These are phyloP conservation scores for Neophaeococcomyces aloes DNA, from an alignment of 2,329 filamentous ascomycete genomes.

Conservation along the genomic window DNA sequence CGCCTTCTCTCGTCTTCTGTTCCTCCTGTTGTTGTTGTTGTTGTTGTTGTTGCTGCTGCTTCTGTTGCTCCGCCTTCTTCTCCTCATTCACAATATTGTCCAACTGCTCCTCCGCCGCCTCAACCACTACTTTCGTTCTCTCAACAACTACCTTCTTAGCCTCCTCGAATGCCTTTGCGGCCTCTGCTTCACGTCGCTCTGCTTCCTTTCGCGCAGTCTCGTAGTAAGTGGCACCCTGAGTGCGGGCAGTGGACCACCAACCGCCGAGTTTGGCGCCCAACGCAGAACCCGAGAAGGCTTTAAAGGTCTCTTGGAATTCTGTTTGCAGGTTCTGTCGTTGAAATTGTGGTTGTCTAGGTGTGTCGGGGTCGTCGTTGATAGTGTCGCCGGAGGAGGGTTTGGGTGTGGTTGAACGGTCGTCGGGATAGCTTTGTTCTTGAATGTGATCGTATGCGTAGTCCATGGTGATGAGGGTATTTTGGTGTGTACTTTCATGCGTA, in stretches of 20 bases:
- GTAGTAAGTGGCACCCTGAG: constrained; percentile 85
- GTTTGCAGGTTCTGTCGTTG: constrained; percentile 55
- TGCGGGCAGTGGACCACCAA: constrained; percentile 82
- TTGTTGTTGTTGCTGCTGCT: constrained; percentile 23
- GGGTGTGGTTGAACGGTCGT: constrained; percentile 33
- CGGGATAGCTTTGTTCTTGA: constrained; percentile 64
- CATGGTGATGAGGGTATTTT: constrained; percentile 43
- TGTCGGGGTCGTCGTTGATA: constrained; percentile 17
- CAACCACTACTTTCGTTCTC: background rate
- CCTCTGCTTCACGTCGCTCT: constrained; percentile 66
- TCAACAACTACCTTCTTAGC: constrained; percentile 57
- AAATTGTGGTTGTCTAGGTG: constrained; percentile 21
- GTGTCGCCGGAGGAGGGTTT: constrained; percentile 32
- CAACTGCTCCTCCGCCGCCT: constrained; percentile 3
- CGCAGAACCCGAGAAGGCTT: constrained; percentile 77
- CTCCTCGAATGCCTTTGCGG: constrained; percentile 66
- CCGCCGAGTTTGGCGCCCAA: constrained; percentile 86
- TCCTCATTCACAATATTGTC: constrained; percentile 7
- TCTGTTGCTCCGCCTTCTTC: constrained; percentile 11
- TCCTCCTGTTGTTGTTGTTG: constrained; percentile 16
- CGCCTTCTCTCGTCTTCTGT: constrained; percentile 10
- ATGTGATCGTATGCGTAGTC: constrained; percentile 97
- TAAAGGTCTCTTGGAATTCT: constrained; percentile 91
- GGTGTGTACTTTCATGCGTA: too few species aligned
- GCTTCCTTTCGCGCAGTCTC: constrained; percentile 77